These are phyloP conservation scores for Cenchrus purpureus DNA, from an alignment of 176 grass and related monocot genomes.

Conservation along the genomic window DNA sequence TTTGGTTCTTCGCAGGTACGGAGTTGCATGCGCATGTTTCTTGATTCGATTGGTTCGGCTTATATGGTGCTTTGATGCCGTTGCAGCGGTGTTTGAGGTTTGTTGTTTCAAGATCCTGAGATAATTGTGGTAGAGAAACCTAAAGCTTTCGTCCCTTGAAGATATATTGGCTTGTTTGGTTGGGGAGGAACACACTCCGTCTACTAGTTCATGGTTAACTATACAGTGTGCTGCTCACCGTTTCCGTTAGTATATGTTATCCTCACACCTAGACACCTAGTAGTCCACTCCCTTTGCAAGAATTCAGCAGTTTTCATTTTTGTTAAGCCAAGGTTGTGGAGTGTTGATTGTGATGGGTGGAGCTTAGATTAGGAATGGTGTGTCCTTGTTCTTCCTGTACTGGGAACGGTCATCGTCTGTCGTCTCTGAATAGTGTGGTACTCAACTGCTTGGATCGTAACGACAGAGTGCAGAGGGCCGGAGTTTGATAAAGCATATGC, in stretches of 20 bases:
- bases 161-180: neutral
- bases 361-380: too few relatives aligned
- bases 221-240: too few relatives aligned
- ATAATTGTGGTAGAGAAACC: too few relatives aligned
- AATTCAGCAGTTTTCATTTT: neutral
- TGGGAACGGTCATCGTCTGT: neutral
- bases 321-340: neutral
- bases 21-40: too few relatives aligned
- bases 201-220: neutral
- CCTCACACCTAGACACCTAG: neutral
- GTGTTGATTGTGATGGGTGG: neutral
- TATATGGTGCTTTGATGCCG: neutral
- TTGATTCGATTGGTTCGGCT: too few relatives aligned
- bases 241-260: neutral
- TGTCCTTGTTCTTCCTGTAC: neutral
- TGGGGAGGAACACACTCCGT: neutral
- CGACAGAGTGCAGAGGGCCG: neutral
- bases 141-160: neutral
- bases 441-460: neutral
- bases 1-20: too few relatives aligned
- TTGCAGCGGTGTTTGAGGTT: neutral
- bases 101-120: neutral
- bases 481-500: neutral
- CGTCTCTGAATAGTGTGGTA: neutral
- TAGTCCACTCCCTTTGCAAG: neutral